Base-by-base conservation (phyloP, 2,329 filamentous ascomycete genomes). In the Grosmannia clavigera region DNA sequence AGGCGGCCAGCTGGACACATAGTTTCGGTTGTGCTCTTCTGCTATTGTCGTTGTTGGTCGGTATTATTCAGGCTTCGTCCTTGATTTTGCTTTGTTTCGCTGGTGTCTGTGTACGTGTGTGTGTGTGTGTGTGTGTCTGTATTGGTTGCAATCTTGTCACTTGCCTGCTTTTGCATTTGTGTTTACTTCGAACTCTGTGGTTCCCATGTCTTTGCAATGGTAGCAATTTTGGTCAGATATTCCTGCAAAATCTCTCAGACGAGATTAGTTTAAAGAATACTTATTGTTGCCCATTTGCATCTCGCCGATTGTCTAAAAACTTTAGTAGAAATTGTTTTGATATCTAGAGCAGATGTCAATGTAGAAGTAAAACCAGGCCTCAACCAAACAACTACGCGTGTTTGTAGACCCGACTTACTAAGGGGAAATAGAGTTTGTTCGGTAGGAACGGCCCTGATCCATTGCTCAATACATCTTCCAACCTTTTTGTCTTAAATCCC, bases 1-100 rank as follows among this genome's bases (percentile, higher is more conserved):
- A 25, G 65, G 65, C 7, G 61, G 65, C 0, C 46, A 65, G 43
- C 48, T 65, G 25, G 65, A 66, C 27, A 59, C 40, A 5, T 57
- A 25, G 12, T 1, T 19, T 11, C 2, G 19, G 19, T 35, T 48
- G 19, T 35, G 19, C n/a, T 19, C 40, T 43, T 29, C 14, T 19
- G 19, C 25, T 48, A 5, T 43, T 7, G n/a, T 9, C 22, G 29
- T 58, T 38, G 19, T 27, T 1, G 11, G 29, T 46, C 16, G 5
- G 9, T 10, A 16, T 43, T 27, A 1, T 25, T 48, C 19, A 3
- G 6, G 43, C 7, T 9, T 35, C 4, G n/a, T 38, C 31, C 14
- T 25, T 6, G 9, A 19, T 46, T 33, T 19, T 14, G n/a, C 46
- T 53, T n/a, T 58, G 12, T 40, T 40, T 35, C 9, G 33, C 33